These are phyloP conservation scores for Tolypocladium guangdongense DNA, from an alignment of 2,329 filamentous ascomycete genomes.

Conservation along the genomic window DNA sequence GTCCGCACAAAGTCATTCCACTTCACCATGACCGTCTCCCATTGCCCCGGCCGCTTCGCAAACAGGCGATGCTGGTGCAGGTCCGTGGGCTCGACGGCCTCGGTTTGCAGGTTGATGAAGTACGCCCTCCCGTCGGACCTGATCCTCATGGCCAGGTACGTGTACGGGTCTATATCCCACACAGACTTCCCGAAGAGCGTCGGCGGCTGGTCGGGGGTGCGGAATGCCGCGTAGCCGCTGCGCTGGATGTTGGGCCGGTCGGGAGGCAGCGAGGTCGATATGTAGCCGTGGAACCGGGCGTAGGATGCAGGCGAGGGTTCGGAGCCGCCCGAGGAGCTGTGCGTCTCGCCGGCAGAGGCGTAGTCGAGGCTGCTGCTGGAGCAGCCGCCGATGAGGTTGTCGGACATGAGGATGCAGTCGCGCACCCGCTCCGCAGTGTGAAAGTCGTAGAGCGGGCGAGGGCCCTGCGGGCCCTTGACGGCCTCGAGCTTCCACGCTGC, in stretches of 20 bases:
- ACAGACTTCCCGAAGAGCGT: conserved; percentile 78
- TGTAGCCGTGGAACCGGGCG: conserved; percentile 74
- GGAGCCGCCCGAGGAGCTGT: conserved; percentile 4
- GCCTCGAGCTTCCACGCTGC: conserved; percentile 60
- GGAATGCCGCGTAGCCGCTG: conserved; percentile 81
- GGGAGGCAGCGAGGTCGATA: conserved; percentile 73
- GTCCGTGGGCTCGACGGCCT: conserved; percentile 88
- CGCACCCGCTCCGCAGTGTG: conserved; percentile 32
- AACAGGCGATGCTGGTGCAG: conserved; percentile 90
- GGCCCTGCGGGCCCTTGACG: conserved; percentile 51
- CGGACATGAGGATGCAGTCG: conserved; percentile 69
- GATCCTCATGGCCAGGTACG: conserved; percentile 76
- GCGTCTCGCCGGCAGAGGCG: conserved; percentile 16
- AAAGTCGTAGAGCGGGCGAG: conserved; percentile 57
- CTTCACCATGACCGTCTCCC: conserved; percentile 90
- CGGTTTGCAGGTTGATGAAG: conserved; percentile 91
- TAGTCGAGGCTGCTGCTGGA: conserved; percentile 65
- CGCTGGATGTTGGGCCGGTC: conserved; percentile 65
- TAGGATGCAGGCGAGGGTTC: conserved; percentile 31
- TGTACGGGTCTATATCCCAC: conserved; percentile 86
- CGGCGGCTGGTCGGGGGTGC: conserved; percentile 63
- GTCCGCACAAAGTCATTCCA: conserved; percentile 93
- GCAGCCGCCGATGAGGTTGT: conserved; percentile 77
- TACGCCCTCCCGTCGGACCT: conserved; percentile 88
- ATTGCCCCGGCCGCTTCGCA: conserved; percentile 65